phyloP scores from a whole-genome alignment of 768 basidiomycete genomes.

The Multifurca ochricompacta region DNA sequence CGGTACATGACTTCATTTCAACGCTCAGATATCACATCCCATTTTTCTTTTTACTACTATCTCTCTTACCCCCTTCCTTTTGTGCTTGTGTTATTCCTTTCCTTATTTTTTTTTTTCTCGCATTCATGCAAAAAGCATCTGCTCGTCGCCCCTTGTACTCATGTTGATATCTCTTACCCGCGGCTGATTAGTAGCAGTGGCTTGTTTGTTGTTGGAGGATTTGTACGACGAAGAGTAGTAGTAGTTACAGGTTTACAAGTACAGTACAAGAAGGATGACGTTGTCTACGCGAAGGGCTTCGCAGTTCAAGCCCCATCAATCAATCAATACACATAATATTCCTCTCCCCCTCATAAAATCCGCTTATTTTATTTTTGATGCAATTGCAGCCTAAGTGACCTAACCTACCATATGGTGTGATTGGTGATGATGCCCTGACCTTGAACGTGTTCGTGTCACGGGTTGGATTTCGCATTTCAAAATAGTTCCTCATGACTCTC shows the following conservation, averaged over 20 bases:
- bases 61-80: background rate
- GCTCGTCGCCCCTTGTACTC: background rate
- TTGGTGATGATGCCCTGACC: no score
- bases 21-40: background rate
- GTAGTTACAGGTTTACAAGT: constrained; percentile 14
- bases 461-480: no score
- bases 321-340: background rate
- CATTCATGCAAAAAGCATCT: background rate
- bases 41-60: background rate
- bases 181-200: background rate
- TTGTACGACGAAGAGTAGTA: constrained; percentile 10
- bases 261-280: background rate
- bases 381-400: no score
- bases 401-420: no score
- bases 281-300: constrained; percentile 41
- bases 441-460: no score
- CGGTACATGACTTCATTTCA: background rate
- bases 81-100: constrained; percentile 12
- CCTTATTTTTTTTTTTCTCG: constrained; percentile 6
- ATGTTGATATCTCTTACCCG: background rate
- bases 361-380: no score
- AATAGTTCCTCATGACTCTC: no score
- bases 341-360: background rate
- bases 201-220: background rate
- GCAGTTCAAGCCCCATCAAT: constrained; percentile 35